These are phyloP conservation scores for Kluyveromyces sp. DNA, from an alignment of 1,139 yeast species.

Conservation along the genomic window DNA sequence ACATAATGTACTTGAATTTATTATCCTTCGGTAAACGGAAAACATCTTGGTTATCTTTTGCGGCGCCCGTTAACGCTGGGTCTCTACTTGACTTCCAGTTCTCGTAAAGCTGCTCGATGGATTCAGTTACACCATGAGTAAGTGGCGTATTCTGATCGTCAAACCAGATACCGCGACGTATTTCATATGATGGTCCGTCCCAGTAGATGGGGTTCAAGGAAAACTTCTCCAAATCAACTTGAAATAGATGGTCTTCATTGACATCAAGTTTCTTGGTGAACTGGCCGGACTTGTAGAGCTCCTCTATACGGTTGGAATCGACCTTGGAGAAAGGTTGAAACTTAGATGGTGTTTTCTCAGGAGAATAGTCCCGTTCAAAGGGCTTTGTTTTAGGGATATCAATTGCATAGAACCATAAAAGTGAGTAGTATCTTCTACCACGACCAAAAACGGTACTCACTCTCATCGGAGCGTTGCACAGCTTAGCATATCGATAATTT, in stretches of 20 bases:
- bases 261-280: slow-evolving; percentile 42
- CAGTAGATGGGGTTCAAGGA: slow-evolving; percentile 69
- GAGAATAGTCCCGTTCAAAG: slow-evolving; percentile 45
- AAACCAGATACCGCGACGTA: slow-evolving; percentile 85
- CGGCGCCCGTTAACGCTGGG: slow-evolving; percentile 1
- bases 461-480: background rate
- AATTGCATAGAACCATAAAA: slow-evolving; percentile 72
- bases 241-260: slow-evolving; percentile 72
- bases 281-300: slow-evolving; percentile 32
- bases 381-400: slow-evolving; percentile 72
- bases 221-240: slow-evolving; percentile 54
- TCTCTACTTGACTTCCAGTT: slow-evolving; percentile 9
- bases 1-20: slow-evolving; percentile 33
- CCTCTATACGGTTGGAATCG: slow-evolving; percentile 61
- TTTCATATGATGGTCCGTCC: slow-evolving; percentile 83
- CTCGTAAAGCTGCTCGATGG: slow-evolving; percentile 52
- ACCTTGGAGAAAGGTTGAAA: slow-evolving; percentile 61
- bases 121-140: slow-evolving; percentile 42
- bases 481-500: no score
- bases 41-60: slow-evolving; percentile 15
- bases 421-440: slow-evolving; percentile 4
- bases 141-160: slow-evolving; percentile 55
- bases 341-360: slow-evolving; percentile 44
- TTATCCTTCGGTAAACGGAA: slow-evolving; percentile 14
- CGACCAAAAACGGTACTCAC: background rate